These are phyloP conservation scores for Barnettozyma salicaria DNA, from an alignment of 805 yeast genomes.

Conservation along the genomic window DNA sequence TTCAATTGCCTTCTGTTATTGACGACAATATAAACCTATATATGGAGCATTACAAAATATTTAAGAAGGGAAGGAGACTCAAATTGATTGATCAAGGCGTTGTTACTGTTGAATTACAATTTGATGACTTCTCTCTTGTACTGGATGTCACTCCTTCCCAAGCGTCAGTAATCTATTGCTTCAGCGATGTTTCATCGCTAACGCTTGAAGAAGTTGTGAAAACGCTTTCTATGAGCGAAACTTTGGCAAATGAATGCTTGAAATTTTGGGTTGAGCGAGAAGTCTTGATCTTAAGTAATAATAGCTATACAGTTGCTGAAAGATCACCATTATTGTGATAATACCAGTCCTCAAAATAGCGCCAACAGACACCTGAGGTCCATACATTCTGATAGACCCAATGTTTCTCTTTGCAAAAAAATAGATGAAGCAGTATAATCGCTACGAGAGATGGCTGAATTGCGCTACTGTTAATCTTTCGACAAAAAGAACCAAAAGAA, in stretches of 20 bases:
- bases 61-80: slow-evolving; percentile 55
- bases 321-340: not conserved
- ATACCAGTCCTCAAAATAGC: not conserved
- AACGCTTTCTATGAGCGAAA: too few species aligned
- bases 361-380: too few species aligned
- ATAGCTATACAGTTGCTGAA: slow-evolving; percentile 9
- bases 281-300: slow-evolving; percentile 38
- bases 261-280: slow-evolving; percentile 60
- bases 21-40: slow-evolving; percentile 38
- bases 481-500: too few species aligned
- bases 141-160: slow-evolving; percentile 61
- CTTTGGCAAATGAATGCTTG: slow-evolving; percentile 35
- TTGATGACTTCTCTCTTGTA: slow-evolving; percentile 37
- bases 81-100: slow-evolving; percentile 52
- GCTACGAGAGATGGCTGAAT: too few species aligned
- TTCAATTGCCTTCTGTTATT: slow-evolving; percentile 43
- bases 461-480: too few species aligned
- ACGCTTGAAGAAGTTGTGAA: slow-evolving; percentile 40
- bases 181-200: slow-evolving; percentile 32
- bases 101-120: slow-evolving; percentile 52
- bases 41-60: slow-evolving; percentile 34
- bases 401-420: too few species aligned
- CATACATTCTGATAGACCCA: too few species aligned
- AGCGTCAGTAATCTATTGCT: slow-evolving; percentile 55
- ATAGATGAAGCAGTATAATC: too few species aligned